These are phyloP conservation scores for Penicillium argentinense DNA, from an alignment of 495 filamentous ascomycete genomes.

Conservation along the genomic window DNA sequence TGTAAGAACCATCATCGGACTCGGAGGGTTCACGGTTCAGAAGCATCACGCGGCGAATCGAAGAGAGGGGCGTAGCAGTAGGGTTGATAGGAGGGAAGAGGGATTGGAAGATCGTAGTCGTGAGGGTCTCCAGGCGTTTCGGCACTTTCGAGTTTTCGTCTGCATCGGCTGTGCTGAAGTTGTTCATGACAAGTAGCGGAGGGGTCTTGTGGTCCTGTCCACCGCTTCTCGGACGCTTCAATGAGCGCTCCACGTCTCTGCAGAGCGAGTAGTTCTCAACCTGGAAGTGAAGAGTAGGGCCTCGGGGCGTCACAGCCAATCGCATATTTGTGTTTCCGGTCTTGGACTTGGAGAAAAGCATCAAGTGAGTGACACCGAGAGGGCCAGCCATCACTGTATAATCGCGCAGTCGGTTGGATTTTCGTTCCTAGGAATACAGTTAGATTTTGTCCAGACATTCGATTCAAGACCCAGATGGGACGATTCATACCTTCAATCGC, in stretches of 20 bases:
- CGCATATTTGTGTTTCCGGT: slow-evolving; percentile 92
- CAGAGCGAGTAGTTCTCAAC: slow-evolving; percentile 96
- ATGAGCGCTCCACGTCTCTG: slow-evolving; percentile 79
- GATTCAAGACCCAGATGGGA: neutral
- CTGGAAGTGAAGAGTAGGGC: slow-evolving; percentile 89
- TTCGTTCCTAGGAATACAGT: slow-evolving; percentile 63
- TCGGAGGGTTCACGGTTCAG: slow-evolving; percentile 71
- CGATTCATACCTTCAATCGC: slow-evolving; percentile 60
- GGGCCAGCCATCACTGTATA: slow-evolving; percentile 96
- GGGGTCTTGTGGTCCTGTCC: slow-evolving; percentile 80
- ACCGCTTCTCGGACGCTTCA: slow-evolving; percentile 77
- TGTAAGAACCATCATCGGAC: slow-evolving; percentile 65
- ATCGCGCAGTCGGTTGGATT: slow-evolving; percentile 85
- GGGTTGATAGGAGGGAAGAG: slow-evolving; percentile 96
- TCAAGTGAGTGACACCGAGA: slow-evolving; percentile 87
- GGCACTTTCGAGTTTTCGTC: slow-evolving; percentile 60
- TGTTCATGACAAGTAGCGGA: slow-evolving; percentile 97
- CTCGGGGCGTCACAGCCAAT: slow-evolving; percentile 82
- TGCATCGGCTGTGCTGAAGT: slow-evolving; percentile 70
- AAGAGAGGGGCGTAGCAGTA: slow-evolving; percentile 79
- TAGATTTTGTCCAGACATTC: slow-evolving; percentile 4
- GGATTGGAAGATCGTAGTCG: slow-evolving; percentile 92
- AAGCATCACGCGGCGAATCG: slow-evolving; percentile 85
- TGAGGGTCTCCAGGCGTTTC: slow-evolving; percentile 89
- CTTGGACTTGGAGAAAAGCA: slow-evolving; percentile 89